phyloP scores from a whole-genome alignment of 2,329 filamentous ascomycete species.

The Fusarium ambrosium region DNA sequence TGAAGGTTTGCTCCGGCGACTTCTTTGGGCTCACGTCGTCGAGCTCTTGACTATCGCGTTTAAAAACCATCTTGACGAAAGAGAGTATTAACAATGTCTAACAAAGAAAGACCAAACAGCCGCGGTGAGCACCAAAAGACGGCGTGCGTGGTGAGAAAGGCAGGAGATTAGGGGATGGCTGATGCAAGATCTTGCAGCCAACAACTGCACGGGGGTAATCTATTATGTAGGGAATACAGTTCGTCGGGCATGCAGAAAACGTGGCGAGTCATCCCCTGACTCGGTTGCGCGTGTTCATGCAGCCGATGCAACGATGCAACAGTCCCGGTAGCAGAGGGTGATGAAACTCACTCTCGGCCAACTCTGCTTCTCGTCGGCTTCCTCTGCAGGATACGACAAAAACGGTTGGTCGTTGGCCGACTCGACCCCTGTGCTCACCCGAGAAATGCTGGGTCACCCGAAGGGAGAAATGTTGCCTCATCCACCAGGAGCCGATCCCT shows the following conservation, averaged over 20 bases:
- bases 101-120: not conserved
- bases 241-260: not conserved
- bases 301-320: constrained; percentile 6
- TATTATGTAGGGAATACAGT: constrained; percentile 13
- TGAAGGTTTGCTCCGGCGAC: constrained; percentile 9
- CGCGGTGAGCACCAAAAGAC: not conserved
- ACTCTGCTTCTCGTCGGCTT: not conserved
- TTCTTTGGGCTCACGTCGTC: constrained; percentile 33
- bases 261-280: not conserved
- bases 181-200: constrained; percentile 9
- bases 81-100: not conserved
- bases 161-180: constrained; percentile 6
- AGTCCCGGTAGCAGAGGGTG: not conserved
- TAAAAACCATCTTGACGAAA: not conserved
- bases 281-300: not conserved
- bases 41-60: constrained; percentile 6
- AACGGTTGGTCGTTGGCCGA: not conserved
- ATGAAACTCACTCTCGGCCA: not conserved
- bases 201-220: constrained; percentile 1
- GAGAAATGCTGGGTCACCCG: not conserved
- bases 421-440: constrained; percentile 3
- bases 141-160: not conserved
- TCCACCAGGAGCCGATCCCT: not conserved
- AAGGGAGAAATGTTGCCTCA: not conserved
- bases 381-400: not conserved